Conservation (phyloP, 176 grass and related monocot genomes). For the Musa troglodytarum region DNA sequence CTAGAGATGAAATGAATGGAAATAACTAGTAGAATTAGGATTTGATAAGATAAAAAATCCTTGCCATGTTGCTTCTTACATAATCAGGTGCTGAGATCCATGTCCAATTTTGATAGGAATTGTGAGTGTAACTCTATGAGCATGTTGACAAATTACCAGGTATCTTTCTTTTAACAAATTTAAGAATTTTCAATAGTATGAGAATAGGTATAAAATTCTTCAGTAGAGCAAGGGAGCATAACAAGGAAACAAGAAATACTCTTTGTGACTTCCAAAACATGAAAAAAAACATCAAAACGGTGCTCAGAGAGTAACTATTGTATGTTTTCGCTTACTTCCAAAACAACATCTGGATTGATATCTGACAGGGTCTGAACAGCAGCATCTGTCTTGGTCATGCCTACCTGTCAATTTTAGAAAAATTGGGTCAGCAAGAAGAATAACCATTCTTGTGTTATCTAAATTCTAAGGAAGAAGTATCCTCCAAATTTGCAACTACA, state of each 20-base stretch:
- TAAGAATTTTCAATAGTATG: not conserved
- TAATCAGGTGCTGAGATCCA: too few species aligned
- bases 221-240: not conserved
- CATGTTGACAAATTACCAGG: not conserved
- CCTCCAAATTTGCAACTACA: too few species aligned
- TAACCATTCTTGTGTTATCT: not conserved
- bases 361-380: slow-evolving; percentile 84
- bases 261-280: not conserved
- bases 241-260: not conserved
- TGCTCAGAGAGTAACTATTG: slow-evolving; percentile 4
- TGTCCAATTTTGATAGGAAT: not conserved
- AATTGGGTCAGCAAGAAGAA: not conserved
- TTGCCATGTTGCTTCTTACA: too few species aligned
- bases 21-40: too few species aligned
- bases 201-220: not conserved
- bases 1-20: too few species aligned
- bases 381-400: slow-evolving; percentile 98
- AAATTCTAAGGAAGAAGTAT: not conserved
- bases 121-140: not conserved
- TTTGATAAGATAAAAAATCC: too few species aligned
- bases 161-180: not conserved
- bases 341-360: slow-evolving; percentile 90
- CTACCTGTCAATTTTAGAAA: slow-evolving; percentile 42
- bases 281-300: not conserved
- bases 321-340: slow-evolving; percentile 48